Evolutionary conservation across 208 protist species (phyloP).

Genomic region (Trypanosoma mega): DNA sequence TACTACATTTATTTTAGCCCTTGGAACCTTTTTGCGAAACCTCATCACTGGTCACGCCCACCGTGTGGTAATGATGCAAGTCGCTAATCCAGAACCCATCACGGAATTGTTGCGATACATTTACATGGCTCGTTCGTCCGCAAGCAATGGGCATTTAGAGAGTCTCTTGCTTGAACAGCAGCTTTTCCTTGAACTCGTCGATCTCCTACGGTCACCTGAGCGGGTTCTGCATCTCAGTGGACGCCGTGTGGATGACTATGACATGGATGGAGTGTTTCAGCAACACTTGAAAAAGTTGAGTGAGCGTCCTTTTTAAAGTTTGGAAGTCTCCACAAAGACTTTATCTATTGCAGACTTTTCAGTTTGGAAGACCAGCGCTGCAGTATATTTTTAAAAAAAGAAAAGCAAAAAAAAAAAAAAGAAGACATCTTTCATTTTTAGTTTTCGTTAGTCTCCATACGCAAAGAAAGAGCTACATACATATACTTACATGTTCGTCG

Average conservation of each 20-base stretch:
- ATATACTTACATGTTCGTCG: no score
- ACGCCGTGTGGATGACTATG: slow-evolving; percentile 53
- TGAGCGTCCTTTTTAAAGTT: slow-evolving; percentile 34
- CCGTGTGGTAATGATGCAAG: slow-evolving; percentile 44
- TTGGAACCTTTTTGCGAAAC: slow-evolving; percentile 56
- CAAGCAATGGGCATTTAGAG: slow-evolving; percentile 39
- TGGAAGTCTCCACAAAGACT: no score
- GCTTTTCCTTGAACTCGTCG: slow-evolving; percentile 67
- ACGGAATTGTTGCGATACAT: slow-evolving; percentile 50
- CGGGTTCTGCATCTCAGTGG: slow-evolving; percentile 44
- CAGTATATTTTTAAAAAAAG: no score
- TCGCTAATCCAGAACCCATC: slow-evolving; percentile 57
- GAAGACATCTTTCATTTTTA: no score
- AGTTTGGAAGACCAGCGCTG: no score
- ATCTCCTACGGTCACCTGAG: slow-evolving; percentile 60
- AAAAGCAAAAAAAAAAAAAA: slow-evolving; percentile 1
- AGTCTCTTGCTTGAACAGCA: slow-evolving; percentile 64
- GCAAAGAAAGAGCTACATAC: no score
- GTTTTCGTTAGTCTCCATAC: no score
- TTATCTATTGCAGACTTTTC: no score
- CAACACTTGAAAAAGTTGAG: slow-evolving; percentile 27
- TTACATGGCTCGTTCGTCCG: slow-evolving; percentile 50
- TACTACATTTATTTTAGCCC: slow-evolving; percentile 69
- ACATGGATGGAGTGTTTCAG: slow-evolving; percentile 22
- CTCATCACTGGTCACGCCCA: slow-evolving; percentile 50